Percentiles rank a stretch among this genome's conserved stretches.
These are phyloP conservation scores for Colletotrichum eleusines DNA, from an alignment of 2,329 filamentous ascomycete species.

Conservation along the genomic window DNA sequence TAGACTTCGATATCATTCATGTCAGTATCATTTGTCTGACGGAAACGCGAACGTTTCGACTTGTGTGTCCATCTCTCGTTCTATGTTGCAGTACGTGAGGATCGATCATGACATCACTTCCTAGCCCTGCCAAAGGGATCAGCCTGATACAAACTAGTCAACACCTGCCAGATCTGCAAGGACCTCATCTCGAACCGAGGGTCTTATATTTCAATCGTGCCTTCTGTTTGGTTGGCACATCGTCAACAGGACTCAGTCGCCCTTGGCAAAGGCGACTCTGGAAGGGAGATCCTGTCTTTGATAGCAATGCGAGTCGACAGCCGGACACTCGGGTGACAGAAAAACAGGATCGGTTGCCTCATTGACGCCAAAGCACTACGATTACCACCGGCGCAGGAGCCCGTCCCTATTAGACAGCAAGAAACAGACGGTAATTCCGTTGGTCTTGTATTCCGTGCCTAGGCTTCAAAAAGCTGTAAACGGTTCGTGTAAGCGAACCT, in stretches of 20 bases:
- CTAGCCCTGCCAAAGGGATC: not conserved
- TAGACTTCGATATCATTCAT: too few relatives aligned
- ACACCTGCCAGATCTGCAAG: conserved; percentile 20
- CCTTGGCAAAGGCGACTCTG: conserved; percentile 44
- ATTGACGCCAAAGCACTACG: too few relatives aligned
- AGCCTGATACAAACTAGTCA: not conserved
- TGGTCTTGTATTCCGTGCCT: too few relatives aligned
- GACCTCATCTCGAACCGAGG: not conserved
- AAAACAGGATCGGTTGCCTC: too few relatives aligned
- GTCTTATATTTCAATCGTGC: conserved; percentile 42
- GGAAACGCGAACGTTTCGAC: not conserved
- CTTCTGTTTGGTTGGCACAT: conserved; percentile 44
- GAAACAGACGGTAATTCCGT: too few relatives aligned
- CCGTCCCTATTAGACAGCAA: too few relatives aligned
- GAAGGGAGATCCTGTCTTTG: conserved; percentile 39
- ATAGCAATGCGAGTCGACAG: conserved; percentile 41
- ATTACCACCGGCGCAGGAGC: too few relatives aligned
- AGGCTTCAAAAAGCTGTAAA: too few relatives aligned
- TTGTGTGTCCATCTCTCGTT: not conserved
- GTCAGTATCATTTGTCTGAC: not conserved
- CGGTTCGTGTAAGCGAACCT: too few relatives aligned
- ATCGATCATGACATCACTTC: not conserved
- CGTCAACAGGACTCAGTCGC: conserved; percentile 47
- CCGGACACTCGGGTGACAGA: too few relatives aligned
- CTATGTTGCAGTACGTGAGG: too few relatives aligned